Evolutionary conservation across 2,329 filamentous ascomycete genomes (phyloP).

Genomic region (Nothophoma quercina): DNA sequence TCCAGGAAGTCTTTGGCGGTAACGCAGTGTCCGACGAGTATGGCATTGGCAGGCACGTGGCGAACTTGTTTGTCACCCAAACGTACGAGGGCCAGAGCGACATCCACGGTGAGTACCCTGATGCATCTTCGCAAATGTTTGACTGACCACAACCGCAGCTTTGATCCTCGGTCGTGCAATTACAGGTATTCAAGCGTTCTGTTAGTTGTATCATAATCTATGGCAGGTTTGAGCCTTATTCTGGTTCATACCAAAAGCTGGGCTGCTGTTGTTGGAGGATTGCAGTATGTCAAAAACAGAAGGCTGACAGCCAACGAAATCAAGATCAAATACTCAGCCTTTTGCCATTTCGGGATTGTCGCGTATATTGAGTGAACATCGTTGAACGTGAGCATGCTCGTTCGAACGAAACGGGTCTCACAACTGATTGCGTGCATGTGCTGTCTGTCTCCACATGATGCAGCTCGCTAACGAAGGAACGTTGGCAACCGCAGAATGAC

Average conservation of each 20-base stretch:
- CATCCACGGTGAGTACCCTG: conserved; percentile 79
- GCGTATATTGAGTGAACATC: conserved; percentile 5
- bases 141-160: conserved; percentile 48
- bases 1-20: conserved; percentile 96
- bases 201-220: conserved; percentile 51
- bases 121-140: conserved; percentile 1
- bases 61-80: conserved; percentile 96
- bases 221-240: neutral
- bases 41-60: conserved; percentile 90
- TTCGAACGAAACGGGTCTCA: conserved; percentile 30
- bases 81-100: conserved; percentile 99
- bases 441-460: conserved; percentile 19
- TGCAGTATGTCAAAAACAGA: no score
- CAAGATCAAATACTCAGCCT: neutral
- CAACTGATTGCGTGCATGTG: conserved; percentile 25
- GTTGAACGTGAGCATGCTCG: conserved; percentile 19
- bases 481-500: conserved; percentile 18
- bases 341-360: neutral
- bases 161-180: conserved; percentile 61
- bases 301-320: conserved; percentile 1
- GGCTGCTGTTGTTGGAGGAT: no score
- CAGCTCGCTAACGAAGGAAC: conserved; percentile 11
- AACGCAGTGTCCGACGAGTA: conserved; percentile 99
- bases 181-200: conserved; percentile 79
- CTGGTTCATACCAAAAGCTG: neutral